Percentiles rank a stretch among this genome's conserved stretches.
Conservation (phyloP, 495 filamentous ascomycete species). For the Trichocladium antarcticum region DNA sequence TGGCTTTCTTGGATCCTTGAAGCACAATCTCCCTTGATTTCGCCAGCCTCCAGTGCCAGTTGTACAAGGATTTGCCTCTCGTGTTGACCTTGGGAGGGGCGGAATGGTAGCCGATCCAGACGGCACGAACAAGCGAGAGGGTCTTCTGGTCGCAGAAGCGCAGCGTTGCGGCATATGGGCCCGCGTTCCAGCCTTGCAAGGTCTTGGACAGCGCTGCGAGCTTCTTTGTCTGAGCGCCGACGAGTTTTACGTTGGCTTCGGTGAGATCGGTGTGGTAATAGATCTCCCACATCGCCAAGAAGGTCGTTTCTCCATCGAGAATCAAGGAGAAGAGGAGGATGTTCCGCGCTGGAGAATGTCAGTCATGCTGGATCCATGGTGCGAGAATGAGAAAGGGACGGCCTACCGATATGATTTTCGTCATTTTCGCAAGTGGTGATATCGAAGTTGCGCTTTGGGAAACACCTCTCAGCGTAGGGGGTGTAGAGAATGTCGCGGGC, state of each 20-base stretch:
- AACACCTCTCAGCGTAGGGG: conserved; percentile 20
- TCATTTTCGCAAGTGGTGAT: conserved; percentile 39
- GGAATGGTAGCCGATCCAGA: conserved; percentile 28
- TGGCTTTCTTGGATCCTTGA: conserved; percentile 5
- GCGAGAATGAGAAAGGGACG: background rate
- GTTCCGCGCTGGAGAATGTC: conserved; percentile 37
- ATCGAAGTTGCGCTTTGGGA: conserved; percentile 22
- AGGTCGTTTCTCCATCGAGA: conserved; percentile 27
- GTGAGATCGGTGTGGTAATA: conserved; percentile 44
- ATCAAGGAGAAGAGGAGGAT: conserved; percentile 40
- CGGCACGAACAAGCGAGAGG: conserved; percentile 22
- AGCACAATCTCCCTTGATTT: background rate
- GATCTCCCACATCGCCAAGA: conserved; percentile 49
- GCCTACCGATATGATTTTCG: conserved; percentile 36
- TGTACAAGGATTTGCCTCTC: too few species aligned
- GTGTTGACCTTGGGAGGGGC: too few species aligned
- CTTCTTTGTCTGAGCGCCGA: conserved; percentile 30
- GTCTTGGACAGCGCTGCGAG: conserved; percentile 28
- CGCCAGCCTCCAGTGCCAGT: too few species aligned
- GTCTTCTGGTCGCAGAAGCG: conserved; percentile 28
- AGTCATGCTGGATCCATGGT: background rate
- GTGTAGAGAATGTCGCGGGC: conserved; percentile 43
- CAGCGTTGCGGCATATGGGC: conserved; percentile 27
- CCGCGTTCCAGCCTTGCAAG: conserved; percentile 26
- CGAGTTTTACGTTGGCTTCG: conserved; percentile 23